phyloP scores from a whole-genome alignment of 2,329 filamentous ascomycete species.

The Lasiodiplodia citricola region DNA sequence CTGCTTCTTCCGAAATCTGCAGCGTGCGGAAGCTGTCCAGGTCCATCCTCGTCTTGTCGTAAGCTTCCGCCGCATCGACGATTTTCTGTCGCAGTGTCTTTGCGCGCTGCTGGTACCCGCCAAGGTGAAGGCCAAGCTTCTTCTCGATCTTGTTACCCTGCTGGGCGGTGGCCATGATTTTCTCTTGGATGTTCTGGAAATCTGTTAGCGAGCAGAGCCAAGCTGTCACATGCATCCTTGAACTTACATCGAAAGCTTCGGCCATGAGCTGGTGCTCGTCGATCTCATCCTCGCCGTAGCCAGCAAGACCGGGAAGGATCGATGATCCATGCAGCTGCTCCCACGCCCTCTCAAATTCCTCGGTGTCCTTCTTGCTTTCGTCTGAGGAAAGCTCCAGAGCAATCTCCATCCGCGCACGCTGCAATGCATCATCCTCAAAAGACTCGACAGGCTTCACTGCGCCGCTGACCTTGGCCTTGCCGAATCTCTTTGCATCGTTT shows the following conservation, averaged over 20 bases:
- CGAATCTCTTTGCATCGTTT: constrained; percentile 79
- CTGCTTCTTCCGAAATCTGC: constrained; percentile 79
- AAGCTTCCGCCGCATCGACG: constrained; percentile 71
- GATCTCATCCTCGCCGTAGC: constrained; percentile 78
- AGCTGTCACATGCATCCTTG: neutral
- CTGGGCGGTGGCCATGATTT: constrained; percentile 75
- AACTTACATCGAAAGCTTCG: constrained; percentile 74
- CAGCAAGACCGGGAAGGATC: constrained; percentile 77
- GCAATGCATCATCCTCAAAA: constrained; percentile 74
- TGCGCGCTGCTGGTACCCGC: constrained; percentile 87
- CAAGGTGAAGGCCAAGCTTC: constrained; percentile 84
- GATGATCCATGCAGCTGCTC: constrained; percentile 53
- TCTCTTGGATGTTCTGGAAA: constrained; percentile 69
- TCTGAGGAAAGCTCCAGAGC: constrained; percentile 67
- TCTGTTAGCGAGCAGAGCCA: constrained; percentile 18
- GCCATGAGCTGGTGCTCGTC: constrained; percentile 70
- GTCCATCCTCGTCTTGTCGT: constrained; percentile 74
- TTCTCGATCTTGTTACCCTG: constrained; percentile 89
- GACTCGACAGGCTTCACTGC: constrained; percentile 63
- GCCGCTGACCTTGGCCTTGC: constrained; percentile 69
- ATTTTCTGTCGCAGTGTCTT: constrained; percentile 83
- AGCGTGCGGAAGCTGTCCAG: constrained; percentile 77
- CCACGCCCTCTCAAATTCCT: constrained; percentile 59
- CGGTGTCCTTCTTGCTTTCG: constrained; percentile 56
- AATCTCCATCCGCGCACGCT: constrained; percentile 77